A percentile compares a stretch with the other conserved stretches of the same genome.
phyloP scores from a whole-genome alignment of 2,329 filamentous ascomycete species.

The Neofusicoccum parvum region DNA sequence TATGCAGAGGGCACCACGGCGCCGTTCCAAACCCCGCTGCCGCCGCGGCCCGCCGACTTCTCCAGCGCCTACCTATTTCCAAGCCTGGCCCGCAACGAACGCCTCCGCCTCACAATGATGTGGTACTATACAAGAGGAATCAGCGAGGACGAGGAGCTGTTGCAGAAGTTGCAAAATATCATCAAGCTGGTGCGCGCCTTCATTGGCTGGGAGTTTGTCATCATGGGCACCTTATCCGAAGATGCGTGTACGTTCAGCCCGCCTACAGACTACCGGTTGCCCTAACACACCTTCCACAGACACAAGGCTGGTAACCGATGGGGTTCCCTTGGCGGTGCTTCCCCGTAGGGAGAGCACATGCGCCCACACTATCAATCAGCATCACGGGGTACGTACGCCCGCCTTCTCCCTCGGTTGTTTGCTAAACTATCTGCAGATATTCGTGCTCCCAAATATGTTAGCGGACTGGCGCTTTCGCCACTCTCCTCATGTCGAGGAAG shows the following conservation, averaged over 20 bases:
- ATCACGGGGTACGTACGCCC: conserved; percentile 31
- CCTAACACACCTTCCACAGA: conserved; percentile 21
- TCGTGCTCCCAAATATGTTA: conserved; percentile 45
- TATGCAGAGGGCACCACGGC: not conserved
- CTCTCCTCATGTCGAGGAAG: conserved; percentile 45
- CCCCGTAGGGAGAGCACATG: conserved; percentile 51
- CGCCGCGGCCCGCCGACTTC: conserved; percentile 25
- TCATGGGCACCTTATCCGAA: conserved; percentile 46
- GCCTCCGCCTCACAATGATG: conserved; percentile 41
- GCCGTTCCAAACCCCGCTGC: conserved; percentile 23
- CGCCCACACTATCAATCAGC: conserved; percentile 47
- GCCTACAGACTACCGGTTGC: not conserved
- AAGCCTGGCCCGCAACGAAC: conserved; percentile 39
- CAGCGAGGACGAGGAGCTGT: conserved; percentile 43
- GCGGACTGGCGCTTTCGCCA: conserved; percentile 49
- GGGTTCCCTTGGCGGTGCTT: conserved; percentile 45
- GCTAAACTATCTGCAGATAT: conserved; percentile 33
- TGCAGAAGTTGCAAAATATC: conserved; percentile 48
- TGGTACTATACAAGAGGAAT: conserved; percentile 50
- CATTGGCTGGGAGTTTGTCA: conserved; percentile 51
- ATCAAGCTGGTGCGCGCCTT: conserved; percentile 44
- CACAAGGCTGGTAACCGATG: conserved; percentile 46
- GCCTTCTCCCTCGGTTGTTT: not conserved
- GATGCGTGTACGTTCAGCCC: conserved; percentile 34
- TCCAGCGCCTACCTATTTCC: conserved; percentile 39